phyloP scores from a whole-genome alignment of 2,329 filamentous ascomycete genomes.

The Ophiostoma sp. region DNA sequence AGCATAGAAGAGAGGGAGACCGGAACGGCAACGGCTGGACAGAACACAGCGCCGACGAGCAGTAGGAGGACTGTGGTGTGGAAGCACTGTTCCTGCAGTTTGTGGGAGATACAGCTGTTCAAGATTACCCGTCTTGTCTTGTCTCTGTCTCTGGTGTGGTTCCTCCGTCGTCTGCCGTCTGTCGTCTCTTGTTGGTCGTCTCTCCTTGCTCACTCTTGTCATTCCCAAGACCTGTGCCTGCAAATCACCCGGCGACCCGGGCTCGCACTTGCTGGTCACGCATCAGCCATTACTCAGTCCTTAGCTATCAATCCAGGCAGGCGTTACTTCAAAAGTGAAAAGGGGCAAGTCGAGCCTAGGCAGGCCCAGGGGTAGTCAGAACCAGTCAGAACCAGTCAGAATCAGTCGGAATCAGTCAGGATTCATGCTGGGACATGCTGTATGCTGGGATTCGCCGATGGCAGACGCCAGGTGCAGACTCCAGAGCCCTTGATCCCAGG shows the following conservation, averaged over 20 bases:
- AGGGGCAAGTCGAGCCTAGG: slow-evolving; percentile 14
- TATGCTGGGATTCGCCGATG: neutral
- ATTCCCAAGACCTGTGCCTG: neutral
- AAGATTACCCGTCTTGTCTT: neutral
- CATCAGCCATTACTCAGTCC: too few relatives aligned
- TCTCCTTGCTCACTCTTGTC: neutral
- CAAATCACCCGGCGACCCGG: neutral
- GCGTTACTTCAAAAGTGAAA: neutral
- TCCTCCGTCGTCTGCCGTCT: neutral
- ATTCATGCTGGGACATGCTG: neutral
- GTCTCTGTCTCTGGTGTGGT: neutral
- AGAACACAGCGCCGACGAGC: too few relatives aligned
- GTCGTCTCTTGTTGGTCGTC: neutral
- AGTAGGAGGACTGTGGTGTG: neutral
- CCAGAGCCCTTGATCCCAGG: slow-evolving; percentile 4
- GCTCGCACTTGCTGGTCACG: too few relatives aligned
- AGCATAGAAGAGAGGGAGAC: too few relatives aligned
- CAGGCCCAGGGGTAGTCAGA: neutral
- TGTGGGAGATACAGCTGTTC: neutral
- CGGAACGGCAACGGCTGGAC: too few relatives aligned
- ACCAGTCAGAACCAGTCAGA: too few relatives aligned
- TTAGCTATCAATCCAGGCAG: neutral
- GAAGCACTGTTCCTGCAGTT: slow-evolving; percentile 7
- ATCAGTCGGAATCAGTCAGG: neutral
- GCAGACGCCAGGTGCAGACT: neutral